Conservation (phyloP, 2,329 filamentous ascomycete species). For the Periconia digitata region DNA sequence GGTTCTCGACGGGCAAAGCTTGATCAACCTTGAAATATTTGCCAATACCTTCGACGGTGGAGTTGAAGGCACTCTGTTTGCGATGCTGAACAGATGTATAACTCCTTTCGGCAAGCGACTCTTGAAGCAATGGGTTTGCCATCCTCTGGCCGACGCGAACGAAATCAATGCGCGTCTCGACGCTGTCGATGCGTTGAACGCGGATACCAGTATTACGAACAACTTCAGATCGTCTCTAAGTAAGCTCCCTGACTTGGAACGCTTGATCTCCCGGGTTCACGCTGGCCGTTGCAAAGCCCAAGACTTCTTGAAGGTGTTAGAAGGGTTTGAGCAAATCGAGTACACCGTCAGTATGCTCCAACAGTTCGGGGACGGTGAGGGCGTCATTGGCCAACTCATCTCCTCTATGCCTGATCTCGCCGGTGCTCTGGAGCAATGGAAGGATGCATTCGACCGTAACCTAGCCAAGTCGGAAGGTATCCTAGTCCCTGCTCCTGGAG, state of each 20-base stretch:
- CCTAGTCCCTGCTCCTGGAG: constrained; percentile 80
- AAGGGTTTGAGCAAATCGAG: constrained; percentile 97
- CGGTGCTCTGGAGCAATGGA: constrained; percentile 78
- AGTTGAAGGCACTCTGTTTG: constrained; percentile 82
- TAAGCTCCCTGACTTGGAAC: constrained; percentile 91
- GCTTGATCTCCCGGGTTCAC: constrained; percentile 91
- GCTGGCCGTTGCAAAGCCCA: constrained; percentile 86
- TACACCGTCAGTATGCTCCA: constrained; percentile 83
- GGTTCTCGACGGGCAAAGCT: constrained; percentile 89
- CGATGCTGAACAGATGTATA: constrained; percentile 87
- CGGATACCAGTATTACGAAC: constrained; percentile 76
- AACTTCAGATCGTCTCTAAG: constrained; percentile 85
- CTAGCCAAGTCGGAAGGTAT: constrained; percentile 79
- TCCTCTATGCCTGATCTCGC: constrained; percentile 81
- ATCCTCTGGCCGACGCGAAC: constrained; percentile 81
- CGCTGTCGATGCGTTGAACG: constrained; percentile 89
- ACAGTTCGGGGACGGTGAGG: constrained; percentile 73
- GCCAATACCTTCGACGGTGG: constrained; percentile 89
- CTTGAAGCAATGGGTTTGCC: constrained; percentile 96
- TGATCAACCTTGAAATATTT: constrained; percentile 98
- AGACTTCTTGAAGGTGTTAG: constrained; percentile 89
- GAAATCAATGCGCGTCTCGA: constrained; percentile 94
- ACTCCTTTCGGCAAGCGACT: constrained; percentile 96
- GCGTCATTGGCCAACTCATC: constrained; percentile 82
- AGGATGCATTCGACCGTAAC: constrained; percentile 82